A percentile compares a stretch with the other conserved stretches of the same genome.
Conservation (phyloP, 768 basidiomycete species). For the Lentinula boryana region DNA sequence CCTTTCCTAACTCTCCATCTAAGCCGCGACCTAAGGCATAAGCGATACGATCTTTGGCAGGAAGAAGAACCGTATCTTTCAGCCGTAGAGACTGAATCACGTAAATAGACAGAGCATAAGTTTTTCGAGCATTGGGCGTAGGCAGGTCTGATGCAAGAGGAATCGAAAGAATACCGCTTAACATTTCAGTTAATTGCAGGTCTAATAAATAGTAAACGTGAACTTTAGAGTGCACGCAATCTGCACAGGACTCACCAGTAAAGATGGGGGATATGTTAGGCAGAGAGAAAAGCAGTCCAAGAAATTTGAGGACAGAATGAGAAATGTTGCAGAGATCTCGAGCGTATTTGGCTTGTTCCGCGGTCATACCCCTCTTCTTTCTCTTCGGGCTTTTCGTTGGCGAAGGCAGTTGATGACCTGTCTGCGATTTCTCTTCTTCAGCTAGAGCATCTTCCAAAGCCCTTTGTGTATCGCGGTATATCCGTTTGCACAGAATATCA, state of each 20-base stretch:
- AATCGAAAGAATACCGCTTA: slow-evolving; percentile 64
- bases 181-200: slow-evolving; percentile 48
- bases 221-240: background rate
- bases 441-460: slow-evolving; percentile 56
- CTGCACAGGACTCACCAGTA: slow-evolving; percentile 35
- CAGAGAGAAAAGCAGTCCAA: slow-evolving; percentile 53
- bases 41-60: slow-evolving; percentile 62
- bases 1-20: slow-evolving; percentile 80
- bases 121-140: slow-evolving; percentile 83
- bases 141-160: slow-evolving; percentile 65
- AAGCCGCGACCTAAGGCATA: slow-evolving; percentile 71
- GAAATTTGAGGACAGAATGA: slow-evolving; percentile 64
- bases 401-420: slow-evolving; percentile 47
- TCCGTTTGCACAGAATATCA: slow-evolving; percentile 43
- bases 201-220: slow-evolving; percentile 31
- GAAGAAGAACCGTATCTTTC: slow-evolving; percentile 51
- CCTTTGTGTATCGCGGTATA: slow-evolving; percentile 64
- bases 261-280: slow-evolving; percentile 59
- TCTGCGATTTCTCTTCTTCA: slow-evolving; percentile 14
- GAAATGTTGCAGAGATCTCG: slow-evolving; percentile 72
- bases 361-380: slow-evolving; percentile 67
- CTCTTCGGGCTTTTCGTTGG: slow-evolving; percentile 64
- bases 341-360: slow-evolving; percentile 72
- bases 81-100: slow-evolving; percentile 68
- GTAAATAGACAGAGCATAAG: slow-evolving; percentile 73